phyloP scores from a whole-genome alignment of 805 yeast species.

The Ogataea saltuana region DNA sequence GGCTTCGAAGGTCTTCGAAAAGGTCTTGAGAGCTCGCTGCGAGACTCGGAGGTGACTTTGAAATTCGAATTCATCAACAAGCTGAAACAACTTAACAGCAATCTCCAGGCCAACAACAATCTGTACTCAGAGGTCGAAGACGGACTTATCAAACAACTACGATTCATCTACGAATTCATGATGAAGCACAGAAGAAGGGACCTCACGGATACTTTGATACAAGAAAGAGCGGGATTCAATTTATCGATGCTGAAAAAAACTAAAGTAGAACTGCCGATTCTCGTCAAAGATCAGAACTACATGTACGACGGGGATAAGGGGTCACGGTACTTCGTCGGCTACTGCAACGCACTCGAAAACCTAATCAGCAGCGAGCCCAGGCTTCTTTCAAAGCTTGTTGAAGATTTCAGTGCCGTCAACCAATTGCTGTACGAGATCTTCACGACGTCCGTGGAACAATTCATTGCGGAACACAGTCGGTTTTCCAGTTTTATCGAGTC shows the following conservation, averaged over 20 bases:
- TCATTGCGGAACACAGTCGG: slow-evolving; percentile 38
- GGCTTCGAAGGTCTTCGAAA: slow-evolving; percentile 69
- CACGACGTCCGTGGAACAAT: slow-evolving; percentile 46
- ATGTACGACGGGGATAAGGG: slow-evolving; percentile 31
- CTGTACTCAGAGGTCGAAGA: slow-evolving; percentile 37
- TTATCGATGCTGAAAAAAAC: slow-evolving; percentile 44
- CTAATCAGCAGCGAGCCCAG: slow-evolving; percentile 23
- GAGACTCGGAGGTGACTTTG: slow-evolving; percentile 56
- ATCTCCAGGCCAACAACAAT: slow-evolving; percentile 35
- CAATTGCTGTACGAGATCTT: slow-evolving; percentile 60
- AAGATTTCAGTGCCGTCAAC: slow-evolving; percentile 39
- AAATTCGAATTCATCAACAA: slow-evolving; percentile 49
- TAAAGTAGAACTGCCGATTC: slow-evolving; percentile 39
- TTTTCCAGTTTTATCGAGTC: slow-evolving; percentile 43
- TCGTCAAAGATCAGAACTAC: slow-evolving; percentile 33
- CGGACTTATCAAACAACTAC: slow-evolving; percentile 38
- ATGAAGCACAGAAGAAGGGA: slow-evolving; percentile 30
- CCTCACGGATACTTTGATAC: slow-evolving; percentile 39
- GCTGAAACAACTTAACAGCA: slow-evolving; percentile 42
- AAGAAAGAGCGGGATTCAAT: slow-evolving; percentile 44
- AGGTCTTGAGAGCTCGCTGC: slow-evolving; percentile 56
- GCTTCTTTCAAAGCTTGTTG: slow-evolving; percentile 32
- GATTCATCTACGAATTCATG: slow-evolving; percentile 49
- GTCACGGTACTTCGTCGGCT: slow-evolving; percentile 20
- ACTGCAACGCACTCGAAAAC: slow-evolving; percentile 15